Evolutionary conservation across 768 basidiomycete genomes (phyloP).

Genomic region (Termitomyces sp.): DNA sequence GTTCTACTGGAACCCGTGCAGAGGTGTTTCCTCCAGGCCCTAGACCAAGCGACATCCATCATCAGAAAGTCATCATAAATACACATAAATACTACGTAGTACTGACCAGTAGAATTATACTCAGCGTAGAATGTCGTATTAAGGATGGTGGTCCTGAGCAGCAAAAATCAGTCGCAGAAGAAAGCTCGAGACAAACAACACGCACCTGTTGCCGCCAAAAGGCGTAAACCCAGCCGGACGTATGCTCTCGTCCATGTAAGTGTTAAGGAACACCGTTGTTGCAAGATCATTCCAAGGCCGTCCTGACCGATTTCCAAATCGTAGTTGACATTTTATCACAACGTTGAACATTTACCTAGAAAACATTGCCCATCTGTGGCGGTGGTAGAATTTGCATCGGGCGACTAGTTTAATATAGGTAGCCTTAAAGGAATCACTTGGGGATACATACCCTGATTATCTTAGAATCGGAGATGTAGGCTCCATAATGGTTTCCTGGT

Average conservation of each 20-base stretch:
- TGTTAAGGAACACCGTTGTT: slow-evolving; percentile 45
- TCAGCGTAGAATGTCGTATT: slow-evolving; percentile 58
- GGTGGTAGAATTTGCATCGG: slow-evolving; percentile 48
- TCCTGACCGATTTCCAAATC: slow-evolving; percentile 17
- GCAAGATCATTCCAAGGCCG: slow-evolving; percentile 64
- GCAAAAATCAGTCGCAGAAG: neutral
- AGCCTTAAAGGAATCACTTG: neutral
- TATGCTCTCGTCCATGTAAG: slow-evolving; percentile 56
- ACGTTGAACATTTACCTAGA: slow-evolving; percentile 30
- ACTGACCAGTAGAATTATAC: slow-evolving; percentile 43
- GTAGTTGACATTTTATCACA: neutral
- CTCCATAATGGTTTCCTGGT: slow-evolving; percentile 46
- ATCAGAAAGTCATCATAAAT: neutral
- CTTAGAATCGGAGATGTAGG: slow-evolving; percentile 48
- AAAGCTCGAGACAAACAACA: neutral
- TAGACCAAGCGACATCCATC: slow-evolving; percentile 15
- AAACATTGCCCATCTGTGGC: slow-evolving; percentile 41
- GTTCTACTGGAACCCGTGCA: slow-evolving; percentile 38
- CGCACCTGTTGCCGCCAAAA: slow-evolving; percentile 36
- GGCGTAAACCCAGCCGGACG: slow-evolving; percentile 45
- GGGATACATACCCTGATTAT: slow-evolving; percentile 44
- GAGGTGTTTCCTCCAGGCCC: slow-evolving; percentile 51
- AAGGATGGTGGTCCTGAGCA: slow-evolving; percentile 35
- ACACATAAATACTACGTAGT: neutral
- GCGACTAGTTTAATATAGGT: slow-evolving; percentile 33